A percentile compares a stretch with the other conserved stretches of the same genome.
These are phyloP conservation scores for Phyllosticta citrichinensis DNA, from an alignment of 2,329 filamentous ascomycete species.

Conservation along the genomic window DNA sequence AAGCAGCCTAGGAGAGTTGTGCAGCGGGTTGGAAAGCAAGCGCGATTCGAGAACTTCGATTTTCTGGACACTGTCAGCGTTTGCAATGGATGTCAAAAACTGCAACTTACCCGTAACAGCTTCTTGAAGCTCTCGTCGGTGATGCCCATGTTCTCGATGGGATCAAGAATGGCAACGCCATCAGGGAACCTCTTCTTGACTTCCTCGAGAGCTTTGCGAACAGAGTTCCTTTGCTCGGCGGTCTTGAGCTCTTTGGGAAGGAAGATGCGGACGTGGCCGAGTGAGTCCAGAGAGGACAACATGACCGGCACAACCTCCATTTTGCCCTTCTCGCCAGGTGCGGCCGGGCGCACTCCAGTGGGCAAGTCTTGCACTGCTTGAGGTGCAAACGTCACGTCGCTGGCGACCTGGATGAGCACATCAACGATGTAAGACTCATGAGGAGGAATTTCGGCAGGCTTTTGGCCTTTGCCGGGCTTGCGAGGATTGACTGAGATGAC, in stretches of 20 bases:
- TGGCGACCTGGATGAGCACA: slow-evolving; percentile 59
- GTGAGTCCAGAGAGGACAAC: slow-evolving; percentile 72
- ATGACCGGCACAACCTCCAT: slow-evolving; percentile 81
- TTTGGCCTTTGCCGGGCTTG: slow-evolving; percentile 53
- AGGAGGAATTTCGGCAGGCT: slow-evolving; percentile 56
- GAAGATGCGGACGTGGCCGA: slow-evolving; percentile 76
- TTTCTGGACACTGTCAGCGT: slow-evolving; percentile 47
- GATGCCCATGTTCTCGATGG: slow-evolving; percentile 94
- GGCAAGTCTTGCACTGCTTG: slow-evolving; percentile 58
- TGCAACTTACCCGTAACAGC: slow-evolving; percentile 51
- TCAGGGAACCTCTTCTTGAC: slow-evolving; percentile 84
- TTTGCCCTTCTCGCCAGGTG: slow-evolving; percentile 53
- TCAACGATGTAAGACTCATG: slow-evolving; percentile 78
- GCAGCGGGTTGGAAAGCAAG: slow-evolving; percentile 77
- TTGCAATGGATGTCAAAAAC: background rate
- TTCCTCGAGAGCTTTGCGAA: slow-evolving; percentile 62
- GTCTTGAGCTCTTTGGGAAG: slow-evolving; percentile 66
- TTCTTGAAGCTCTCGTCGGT: slow-evolving; percentile 89
- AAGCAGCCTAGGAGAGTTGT: slow-evolving; percentile 76
- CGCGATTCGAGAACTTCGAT: slow-evolving; percentile 94
- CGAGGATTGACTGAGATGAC: slow-evolving; percentile 65
- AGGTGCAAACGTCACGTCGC: slow-evolving; percentile 41
- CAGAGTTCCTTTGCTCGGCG: slow-evolving; percentile 56
- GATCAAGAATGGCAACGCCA: slow-evolving; percentile 78
- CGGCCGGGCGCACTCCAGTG: slow-evolving; percentile 49